Conservation (phyloP, 169 alveolate species). For the Babesia microti region DNA sequence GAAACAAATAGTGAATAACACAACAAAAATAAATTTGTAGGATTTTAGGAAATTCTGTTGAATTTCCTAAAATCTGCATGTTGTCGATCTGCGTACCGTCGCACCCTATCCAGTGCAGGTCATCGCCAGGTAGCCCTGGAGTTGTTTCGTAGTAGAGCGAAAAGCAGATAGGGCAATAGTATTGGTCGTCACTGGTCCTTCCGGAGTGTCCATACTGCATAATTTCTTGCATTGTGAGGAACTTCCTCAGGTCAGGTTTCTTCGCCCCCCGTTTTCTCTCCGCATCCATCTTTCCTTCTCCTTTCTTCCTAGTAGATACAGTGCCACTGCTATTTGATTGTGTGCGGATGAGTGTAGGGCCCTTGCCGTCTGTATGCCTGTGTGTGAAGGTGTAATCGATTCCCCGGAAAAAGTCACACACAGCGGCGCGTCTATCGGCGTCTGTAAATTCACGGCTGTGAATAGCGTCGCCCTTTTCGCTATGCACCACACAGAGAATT, state of each 20-base stretch:
- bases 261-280: not conserved
- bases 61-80: too few relatives aligned
- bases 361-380: not conserved
- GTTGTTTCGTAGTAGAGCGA: slow-evolving; percentile 54
- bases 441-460: too few relatives aligned
- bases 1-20: too few relatives aligned
- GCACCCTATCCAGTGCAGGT: slow-evolving; percentile 66
- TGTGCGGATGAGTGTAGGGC: too few relatives aligned
- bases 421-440: too few relatives aligned
- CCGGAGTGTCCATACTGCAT: slow-evolving; percentile 42
- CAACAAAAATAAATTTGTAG: too few relatives aligned
- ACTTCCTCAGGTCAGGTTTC: slow-evolving; percentile 33
- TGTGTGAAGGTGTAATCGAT: too few relatives aligned
- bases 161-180: slow-evolving; percentile 59
- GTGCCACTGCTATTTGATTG: not conserved
- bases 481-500: too few relatives aligned
- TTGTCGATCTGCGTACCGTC: too few relatives aligned
- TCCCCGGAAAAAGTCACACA: too few relatives aligned
- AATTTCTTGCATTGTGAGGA: slow-evolving; percentile 48
- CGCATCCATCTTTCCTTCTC: not conserved
- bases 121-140: slow-evolving; percentile 69
- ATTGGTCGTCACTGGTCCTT: slow-evolving; percentile 41
- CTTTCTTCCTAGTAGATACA: slow-evolving; percentile 1
- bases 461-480: too few relatives aligned
- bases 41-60: too few relatives aligned